These are phyloP conservation scores for Fusarium verticillioides DNA, from an alignment of 2,329 filamentous ascomycete genomes.

Conservation along the genomic window DNA sequence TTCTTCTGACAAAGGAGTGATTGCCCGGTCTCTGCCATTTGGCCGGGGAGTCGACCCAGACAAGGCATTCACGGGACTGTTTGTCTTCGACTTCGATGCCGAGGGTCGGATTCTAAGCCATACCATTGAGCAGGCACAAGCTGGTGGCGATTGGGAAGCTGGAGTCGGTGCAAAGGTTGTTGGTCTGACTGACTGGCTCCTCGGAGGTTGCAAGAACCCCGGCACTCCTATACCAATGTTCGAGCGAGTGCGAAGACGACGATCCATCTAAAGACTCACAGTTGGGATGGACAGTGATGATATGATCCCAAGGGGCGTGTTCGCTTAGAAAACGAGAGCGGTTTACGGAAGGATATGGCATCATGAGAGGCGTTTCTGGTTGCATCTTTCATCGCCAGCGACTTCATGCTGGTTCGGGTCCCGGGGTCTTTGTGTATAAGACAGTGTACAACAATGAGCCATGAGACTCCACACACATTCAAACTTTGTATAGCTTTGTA, in stretches of 20 bases:
- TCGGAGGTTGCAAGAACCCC: slow-evolving; percentile 73
- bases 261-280: slow-evolving; percentile 21
- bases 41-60: slow-evolving; percentile 60
- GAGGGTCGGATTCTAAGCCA: slow-evolving; percentile 86
- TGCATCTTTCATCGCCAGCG: slow-evolving; percentile 22
- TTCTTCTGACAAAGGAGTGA: slow-evolving; percentile 49
- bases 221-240: slow-evolving; percentile 52
- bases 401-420: slow-evolving; percentile 13
- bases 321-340: not conserved
- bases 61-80: slow-evolving; percentile 88
- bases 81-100: slow-evolving; percentile 94
- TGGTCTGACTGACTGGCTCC: slow-evolving; percentile 91
- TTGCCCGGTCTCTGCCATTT: slow-evolving; percentile 57
- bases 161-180: slow-evolving; percentile 86
- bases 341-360: not conserved
- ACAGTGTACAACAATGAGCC: slow-evolving; percentile 42
- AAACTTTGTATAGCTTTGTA: slow-evolving; percentile 33
- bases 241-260: slow-evolving; percentile 45
- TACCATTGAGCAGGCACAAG: slow-evolving; percentile 93
- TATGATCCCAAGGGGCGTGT: not conserved
- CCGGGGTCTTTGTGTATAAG: slow-evolving; percentile 2
- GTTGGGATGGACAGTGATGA: not conserved
- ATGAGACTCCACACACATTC: slow-evolving; percentile 41
- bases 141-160: slow-evolving; percentile 83
- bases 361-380: slow-evolving; percentile 34